These are phyloP conservation scores for Colletotrichum scovillei DNA, from an alignment of 2,329 filamentous ascomycete species.

Conservation along the genomic window DNA sequence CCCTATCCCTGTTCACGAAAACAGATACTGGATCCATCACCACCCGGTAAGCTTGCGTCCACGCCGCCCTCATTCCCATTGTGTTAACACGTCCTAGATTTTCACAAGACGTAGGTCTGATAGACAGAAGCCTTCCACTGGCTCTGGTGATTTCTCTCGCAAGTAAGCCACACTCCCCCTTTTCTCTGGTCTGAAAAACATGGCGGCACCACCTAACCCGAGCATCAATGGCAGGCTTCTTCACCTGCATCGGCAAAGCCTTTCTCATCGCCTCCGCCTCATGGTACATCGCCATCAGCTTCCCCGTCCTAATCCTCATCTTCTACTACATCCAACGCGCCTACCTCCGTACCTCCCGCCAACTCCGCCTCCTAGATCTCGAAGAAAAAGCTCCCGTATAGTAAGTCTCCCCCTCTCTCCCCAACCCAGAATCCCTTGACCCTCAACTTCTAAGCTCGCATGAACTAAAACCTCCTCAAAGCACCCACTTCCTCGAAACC, in stretches of 20 bases:
- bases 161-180: constrained; percentile 8
- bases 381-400: constrained; percentile 55
- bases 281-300: constrained; percentile 52
- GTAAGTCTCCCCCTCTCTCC: constrained; percentile 36
- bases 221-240: constrained; percentile 21
- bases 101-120: constrained; percentile 41
- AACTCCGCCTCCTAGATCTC: constrained; percentile 54
- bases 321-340: constrained; percentile 49
- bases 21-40: constrained; percentile 40
- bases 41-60: constrained; percentile 37
- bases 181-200: neutral
- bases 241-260: constrained; percentile 48
- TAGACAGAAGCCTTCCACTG: constrained; percentile 41
- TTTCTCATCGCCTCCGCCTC: constrained; percentile 52
- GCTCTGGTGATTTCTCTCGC: constrained; percentile 37
- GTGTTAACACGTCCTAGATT: constrained; percentile 6
- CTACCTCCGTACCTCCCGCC: constrained; percentile 56
- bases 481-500: constrained; percentile 57
- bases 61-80: neutral
- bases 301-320: constrained; percentile 40
- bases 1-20: constrained; percentile 34
- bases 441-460: too few species aligned
- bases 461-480: too few species aligned
- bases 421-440: constrained; percentile 28
- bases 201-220: neutral